Evolutionary conservation across 805 yeast species (phyloP).

Genomic region (Tetrapisispora phaffii): DNA sequence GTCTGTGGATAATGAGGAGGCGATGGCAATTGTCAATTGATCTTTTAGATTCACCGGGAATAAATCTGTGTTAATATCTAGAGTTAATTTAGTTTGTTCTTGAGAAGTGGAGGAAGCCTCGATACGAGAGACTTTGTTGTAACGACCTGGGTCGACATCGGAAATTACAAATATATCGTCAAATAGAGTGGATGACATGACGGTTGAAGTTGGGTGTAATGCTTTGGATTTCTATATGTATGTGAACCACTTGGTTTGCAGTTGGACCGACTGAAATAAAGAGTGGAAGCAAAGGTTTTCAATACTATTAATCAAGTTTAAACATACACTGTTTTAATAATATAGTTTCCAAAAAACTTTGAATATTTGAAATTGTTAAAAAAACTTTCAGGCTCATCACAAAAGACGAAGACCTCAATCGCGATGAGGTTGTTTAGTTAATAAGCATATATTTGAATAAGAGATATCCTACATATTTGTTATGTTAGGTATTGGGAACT

Average conservation of each 20-base stretch:
- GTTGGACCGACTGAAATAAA: neutral
- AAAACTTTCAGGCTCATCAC: neutral
- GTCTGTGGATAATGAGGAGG: slow-evolving; percentile 57
- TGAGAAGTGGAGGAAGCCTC: slow-evolving; percentile 76
- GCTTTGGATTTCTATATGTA: neutral
- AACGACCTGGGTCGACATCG: slow-evolving; percentile 77
- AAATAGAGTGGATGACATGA: slow-evolving; percentile 67
- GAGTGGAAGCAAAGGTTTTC: neutral
- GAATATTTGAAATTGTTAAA: neutral
- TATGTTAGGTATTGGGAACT: no score
- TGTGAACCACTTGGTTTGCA: neutral
- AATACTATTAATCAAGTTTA: no score
- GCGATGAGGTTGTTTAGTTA: no score
- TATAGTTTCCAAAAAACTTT: no score
- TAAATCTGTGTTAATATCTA: slow-evolving; percentile 85
- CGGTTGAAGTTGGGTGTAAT: neutral
- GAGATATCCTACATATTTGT: no score
- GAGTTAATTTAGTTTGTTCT: slow-evolving; percentile 62
- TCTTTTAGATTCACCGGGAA: slow-evolving; percentile 75
- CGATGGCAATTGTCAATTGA: slow-evolving; percentile 75
- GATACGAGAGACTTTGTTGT: slow-evolving; percentile 84
- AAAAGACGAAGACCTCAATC: neutral
- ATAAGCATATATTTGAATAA: no score
- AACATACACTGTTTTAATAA: no score
- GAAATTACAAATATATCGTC: slow-evolving; percentile 87